Evolutionary conservation across 2,329 filamentous ascomycete species (phyloP).

Genomic region (Fusarium pseudoanthophilum): DNA sequence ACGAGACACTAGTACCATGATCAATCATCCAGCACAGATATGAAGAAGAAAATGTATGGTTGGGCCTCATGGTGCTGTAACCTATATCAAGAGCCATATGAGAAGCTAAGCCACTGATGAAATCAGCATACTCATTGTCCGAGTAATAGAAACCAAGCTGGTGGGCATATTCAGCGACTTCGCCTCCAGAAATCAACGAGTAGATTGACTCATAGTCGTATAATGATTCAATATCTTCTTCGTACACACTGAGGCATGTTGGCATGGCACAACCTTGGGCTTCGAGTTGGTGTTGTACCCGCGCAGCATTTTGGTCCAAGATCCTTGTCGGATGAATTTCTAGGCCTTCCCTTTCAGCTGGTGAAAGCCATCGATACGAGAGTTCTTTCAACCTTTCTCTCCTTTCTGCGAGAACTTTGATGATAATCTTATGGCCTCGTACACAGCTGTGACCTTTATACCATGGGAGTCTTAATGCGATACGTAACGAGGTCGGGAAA

Average conservation of each 20-base stretch:
- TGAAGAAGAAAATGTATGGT: not conserved
- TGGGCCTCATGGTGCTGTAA: too few relatives aligned
- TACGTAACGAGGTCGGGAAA: too few relatives aligned
- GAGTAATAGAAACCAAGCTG: fast-evolving
- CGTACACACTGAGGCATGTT: fast-evolving
- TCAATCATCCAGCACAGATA: not conserved
- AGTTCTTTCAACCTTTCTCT: not conserved
- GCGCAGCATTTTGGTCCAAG: not conserved
- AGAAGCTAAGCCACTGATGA: not conserved
- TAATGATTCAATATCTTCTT: not conserved
- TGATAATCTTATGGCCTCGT: too few relatives aligned
- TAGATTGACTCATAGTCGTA: too few relatives aligned
- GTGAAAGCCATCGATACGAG: fast-evolving
- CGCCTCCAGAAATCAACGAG: not conserved
- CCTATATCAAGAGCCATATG: too few relatives aligned
- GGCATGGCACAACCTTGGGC: fast-evolving
- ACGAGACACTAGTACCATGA: fast-evolving
- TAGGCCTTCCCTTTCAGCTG: fast-evolving
- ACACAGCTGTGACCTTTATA: too few relatives aligned
- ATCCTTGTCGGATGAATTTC: fast-evolving
- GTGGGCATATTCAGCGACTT: not conserved
- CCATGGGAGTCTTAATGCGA: too few relatives aligned
- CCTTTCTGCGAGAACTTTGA: not conserved
- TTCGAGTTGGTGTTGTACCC: not conserved
- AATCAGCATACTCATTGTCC: fast-evolving